These are phyloP conservation scores for Cercospora beticola DNA, from an alignment of 2,329 filamentous ascomycete species.

Conservation along the genomic window DNA sequence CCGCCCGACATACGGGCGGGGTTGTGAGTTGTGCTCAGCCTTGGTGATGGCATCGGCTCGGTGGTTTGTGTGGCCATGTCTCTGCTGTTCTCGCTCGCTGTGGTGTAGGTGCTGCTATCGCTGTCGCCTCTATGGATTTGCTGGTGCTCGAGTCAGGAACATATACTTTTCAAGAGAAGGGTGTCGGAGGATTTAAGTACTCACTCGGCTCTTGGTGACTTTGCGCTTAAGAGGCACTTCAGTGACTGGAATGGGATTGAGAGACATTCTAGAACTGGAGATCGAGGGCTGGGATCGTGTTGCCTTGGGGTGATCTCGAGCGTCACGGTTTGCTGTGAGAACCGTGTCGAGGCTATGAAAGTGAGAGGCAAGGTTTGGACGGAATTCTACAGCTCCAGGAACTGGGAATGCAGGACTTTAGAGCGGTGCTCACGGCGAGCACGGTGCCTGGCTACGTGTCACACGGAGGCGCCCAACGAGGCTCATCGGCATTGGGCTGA, in stretches of 20 bases:
- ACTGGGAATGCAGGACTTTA: conserved; percentile 1
- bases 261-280: conserved; percentile 7
- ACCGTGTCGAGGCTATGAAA: background rate
- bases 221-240: conserved; percentile 6
- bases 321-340: background rate
- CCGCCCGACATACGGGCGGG: conserved; percentile 1
- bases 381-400: background rate
- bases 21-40: background rate
- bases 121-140: conserved; percentile 9
- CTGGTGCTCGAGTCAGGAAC: conserved; percentile 29
- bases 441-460: conserved; percentile 8
- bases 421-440: background rate
- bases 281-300: background rate
- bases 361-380: background rate
- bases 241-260: conserved; percentile 8
- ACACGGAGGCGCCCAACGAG: background rate
- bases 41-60: background rate
- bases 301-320: background rate
- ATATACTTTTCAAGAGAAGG: background rate
- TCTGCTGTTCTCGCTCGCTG: conserved; percentile 7
- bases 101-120: conserved; percentile 12
- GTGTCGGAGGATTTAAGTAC: background rate
- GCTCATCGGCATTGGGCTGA: conserved; percentile 8
- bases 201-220: background rate
- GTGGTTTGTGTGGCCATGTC: conserved; percentile 11